Evolutionary conservation across 768 basidiomycete species (phyloP), one percentile per base, ranked within the genome.

Genomic region (Flagelloscypha sp.): DNA sequence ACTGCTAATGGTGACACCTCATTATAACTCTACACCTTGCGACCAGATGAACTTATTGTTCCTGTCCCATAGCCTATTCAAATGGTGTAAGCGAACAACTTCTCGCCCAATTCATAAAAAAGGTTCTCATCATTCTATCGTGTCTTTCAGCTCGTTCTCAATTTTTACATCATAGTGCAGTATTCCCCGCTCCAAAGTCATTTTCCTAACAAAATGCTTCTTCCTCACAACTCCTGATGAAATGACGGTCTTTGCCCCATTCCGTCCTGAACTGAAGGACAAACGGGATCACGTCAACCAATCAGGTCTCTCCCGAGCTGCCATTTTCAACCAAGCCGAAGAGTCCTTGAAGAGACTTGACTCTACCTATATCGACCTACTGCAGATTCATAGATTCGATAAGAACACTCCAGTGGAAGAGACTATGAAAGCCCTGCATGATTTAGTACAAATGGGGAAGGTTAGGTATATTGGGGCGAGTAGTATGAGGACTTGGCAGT

Each of bases 341-440:
- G 63, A 57, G 3, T 62, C 59, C 0, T 55, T 65, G 5, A 43
- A 37, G 16, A 58, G 63, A 3, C 48, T 66, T 15, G 40, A 52
- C 15, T 65, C 62, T 2, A 17, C 57, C 12, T 61, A 62, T 42
- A 38, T 64, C 30, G 63, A 65, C 32, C 49, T 65, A 5, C 54
- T 74, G 24, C 70, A 71, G 40, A 62, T 69, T n/a, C 68, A 70
- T 38, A 59, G 71, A n/a, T 68, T 70, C 34, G 70, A 73, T 45
- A 35, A 50, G 7, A 59, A 70, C 11, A 70, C 71, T 1, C 68
- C 70, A 2, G 65, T 71, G 7, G 64, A 62, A 43, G 68, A 62
- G 46, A 63, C 62, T 1, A 71, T 71, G 67, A 59, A 65, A 51
- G 68, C 68, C n/a, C 53, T 71, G 11, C 65, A 72, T 33, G 70